Conservation (phyloP, 2,329 filamentous ascomycete species). For the Alternaria ventricosa region DNA sequence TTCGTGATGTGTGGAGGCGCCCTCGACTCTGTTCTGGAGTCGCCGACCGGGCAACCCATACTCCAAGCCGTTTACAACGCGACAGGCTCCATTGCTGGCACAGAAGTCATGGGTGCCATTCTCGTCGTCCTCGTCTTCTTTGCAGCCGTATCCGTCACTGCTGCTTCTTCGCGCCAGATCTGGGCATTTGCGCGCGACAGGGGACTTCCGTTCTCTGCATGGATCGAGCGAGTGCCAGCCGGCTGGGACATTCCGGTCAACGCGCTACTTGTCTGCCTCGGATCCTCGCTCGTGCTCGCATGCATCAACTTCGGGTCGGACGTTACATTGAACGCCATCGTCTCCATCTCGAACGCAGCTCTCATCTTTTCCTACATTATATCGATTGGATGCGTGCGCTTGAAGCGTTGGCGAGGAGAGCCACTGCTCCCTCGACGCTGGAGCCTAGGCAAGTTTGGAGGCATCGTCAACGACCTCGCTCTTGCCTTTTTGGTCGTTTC, state of each 20-base stretch:
- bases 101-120: slow-evolving; percentile 33
- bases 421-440: slow-evolving; percentile 40
- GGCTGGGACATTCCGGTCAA: slow-evolving; percentile 42
- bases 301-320: slow-evolving; percentile 53
- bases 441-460: slow-evolving; percentile 48
- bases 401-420: slow-evolving; percentile 32
- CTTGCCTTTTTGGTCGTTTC: slow-evolving; percentile 44
- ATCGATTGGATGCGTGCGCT: slow-evolving; percentile 39
- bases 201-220: slow-evolving; percentile 31
- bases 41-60: slow-evolving; percentile 25
- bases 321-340: slow-evolving; percentile 51
- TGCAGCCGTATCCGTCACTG: slow-evolving; percentile 44
- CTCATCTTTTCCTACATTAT: slow-evolving; percentile 43
- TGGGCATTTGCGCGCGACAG: slow-evolving; percentile 31
- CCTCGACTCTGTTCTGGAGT: slow-evolving; percentile 17
- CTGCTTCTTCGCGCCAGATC: slow-evolving; percentile 36
- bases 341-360: slow-evolving; percentile 41
- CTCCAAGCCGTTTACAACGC: slow-evolving; percentile 36
- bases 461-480: slow-evolving; percentile 46
- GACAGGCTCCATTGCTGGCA: slow-evolving; percentile 28
- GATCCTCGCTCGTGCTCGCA: slow-evolving; percentile 45
- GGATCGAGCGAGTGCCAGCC: slow-evolving; percentile 29
- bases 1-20: slow-evolving; percentile 48
- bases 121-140: slow-evolving; percentile 33
- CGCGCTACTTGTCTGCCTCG: slow-evolving; percentile 37